phyloP scores from a whole-genome alignment of 1,284 basidiomycete genomes.

The Moesziomyces sp. region DNA sequence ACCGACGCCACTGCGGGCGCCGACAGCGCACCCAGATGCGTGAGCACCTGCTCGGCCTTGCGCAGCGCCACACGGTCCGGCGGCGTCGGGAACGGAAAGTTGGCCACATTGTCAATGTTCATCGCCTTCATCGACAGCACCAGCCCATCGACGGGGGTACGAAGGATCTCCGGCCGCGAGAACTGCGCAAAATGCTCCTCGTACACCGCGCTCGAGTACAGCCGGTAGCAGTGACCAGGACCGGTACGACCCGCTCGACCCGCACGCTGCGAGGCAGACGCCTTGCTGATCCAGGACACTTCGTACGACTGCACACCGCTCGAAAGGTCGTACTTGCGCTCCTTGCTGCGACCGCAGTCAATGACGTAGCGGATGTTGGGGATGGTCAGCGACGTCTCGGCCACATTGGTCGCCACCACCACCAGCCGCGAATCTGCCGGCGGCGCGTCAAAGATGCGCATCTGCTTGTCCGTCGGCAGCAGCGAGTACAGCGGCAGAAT shows the following conservation, averaged over 20 bases:
- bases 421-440: conserved; percentile 76
- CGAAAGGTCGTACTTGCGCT: conserved; percentile 77
- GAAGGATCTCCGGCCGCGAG: conserved; percentile 88
- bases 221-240: conserved; percentile 81
- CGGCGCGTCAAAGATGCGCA: conserved; percentile 78
- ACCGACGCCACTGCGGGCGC: conserved; percentile 70
- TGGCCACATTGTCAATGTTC: conserved; percentile 95
- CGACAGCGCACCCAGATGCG: conserved; percentile 79
- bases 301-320: conserved; percentile 79
- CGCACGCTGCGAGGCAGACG: conserved; percentile 78
- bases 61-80: conserved; percentile 83
- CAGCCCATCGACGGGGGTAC: conserved; percentile 95
- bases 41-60: conserved; percentile 84
- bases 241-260: conserved; percentile 82
- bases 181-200: conserved; percentile 92
- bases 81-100: conserved; percentile 98
- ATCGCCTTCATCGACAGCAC: conserved; percentile 99
- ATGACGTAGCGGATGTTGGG: conserved; percentile 81
- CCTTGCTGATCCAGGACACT: conserved; percentile 80
- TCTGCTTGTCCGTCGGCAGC: conserved; percentile 78
- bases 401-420: conserved; percentile 81
- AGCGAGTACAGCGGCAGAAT: conserved; percentile 80
- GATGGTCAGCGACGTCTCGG: conserved; percentile 82
- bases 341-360: conserved; percentile 82
- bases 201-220: conserved; percentile 81